These are phyloP conservation scores for Rhizophora apiculata DNA, from an alignment of 345 rosid species.

Conservation along the genomic window DNA sequence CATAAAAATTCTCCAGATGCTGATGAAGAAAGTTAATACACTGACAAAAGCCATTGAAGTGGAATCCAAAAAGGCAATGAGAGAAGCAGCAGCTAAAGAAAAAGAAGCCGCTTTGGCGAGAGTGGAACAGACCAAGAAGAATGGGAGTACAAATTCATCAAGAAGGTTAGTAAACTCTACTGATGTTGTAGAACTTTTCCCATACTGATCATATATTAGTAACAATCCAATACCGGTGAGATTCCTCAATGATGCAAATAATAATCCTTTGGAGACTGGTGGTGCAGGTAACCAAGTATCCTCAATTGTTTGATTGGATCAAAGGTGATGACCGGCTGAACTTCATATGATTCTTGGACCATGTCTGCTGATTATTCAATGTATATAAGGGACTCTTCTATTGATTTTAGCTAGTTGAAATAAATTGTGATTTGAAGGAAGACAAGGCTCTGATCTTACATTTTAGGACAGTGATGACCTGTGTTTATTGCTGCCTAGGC, in stretches of 20 bases:
- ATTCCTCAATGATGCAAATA: background rate
- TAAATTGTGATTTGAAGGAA: constrained; percentile 13
- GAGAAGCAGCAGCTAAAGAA: constrained; percentile 68
- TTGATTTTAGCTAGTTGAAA: constrained; percentile 17
- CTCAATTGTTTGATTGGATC: constrained; percentile 18
- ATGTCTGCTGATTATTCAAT: constrained; percentile 28
- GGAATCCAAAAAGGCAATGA: constrained; percentile 73
- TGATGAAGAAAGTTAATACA: constrained; percentile 76
- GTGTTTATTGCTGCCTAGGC: background rate
- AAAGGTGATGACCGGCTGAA: constrained; percentile 12
- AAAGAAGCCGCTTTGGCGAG: constrained; percentile 44
- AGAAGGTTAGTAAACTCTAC: constrained; percentile 27
- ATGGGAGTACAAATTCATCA: constrained; percentile 21
- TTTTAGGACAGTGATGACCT: constrained; percentile 10
- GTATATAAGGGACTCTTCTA: constrained; percentile 31
- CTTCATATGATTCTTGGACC: constrained; percentile 32
- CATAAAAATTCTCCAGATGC: constrained; percentile 42
- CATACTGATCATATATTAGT: no score
- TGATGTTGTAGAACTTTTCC: background rate
- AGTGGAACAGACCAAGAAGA: constrained; percentile 36
- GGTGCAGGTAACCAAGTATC: constrained; percentile 26
- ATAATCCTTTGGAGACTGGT: constrained; percentile 3
- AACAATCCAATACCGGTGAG: no score
- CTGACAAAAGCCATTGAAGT: constrained; percentile 68
- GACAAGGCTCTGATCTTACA: constrained; percentile 9